Evolutionary conservation across 2,329 filamentous ascomycete genomes (phyloP), one percentile per base, ranked within the genome.

Genomic region (Ophiostoma tasmaniense): DNA sequence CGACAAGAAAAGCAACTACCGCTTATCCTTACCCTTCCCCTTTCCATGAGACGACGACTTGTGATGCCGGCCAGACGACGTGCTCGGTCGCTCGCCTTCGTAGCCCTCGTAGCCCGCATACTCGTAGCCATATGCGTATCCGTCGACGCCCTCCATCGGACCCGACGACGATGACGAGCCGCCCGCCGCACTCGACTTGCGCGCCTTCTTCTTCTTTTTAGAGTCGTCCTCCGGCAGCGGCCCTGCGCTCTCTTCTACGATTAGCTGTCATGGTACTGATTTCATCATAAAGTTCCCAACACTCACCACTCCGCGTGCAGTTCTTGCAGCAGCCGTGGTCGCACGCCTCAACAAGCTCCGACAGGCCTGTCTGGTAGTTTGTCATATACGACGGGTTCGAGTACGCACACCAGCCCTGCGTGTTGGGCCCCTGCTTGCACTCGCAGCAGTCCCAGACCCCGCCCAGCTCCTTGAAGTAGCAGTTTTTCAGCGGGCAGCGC

Each of bases 361-460:
- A 72, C 13, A 74, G 74, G 67, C 74, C 74, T 0, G 76, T 77
- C 13, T 77, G 72, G 7, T 74, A 70, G 69, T 78, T 79, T 66
- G 74, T 75, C 66, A 25, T 69, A 71, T 76, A 73, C 37, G 72
- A 73, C 64, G 75, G 75, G 14, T 77, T 75, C 71, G 70, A 50
- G 68, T 79, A 80, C 11, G 77, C 79, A 74, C 84, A 87, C 84
- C 84, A 86, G 7, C 84, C 84, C 70, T 79, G 77, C 1, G 76
- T 80, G 73, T 87, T 86, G 22, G 83, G 81, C 0, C 82, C 82
- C 52, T 82, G 78, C 2, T 80, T 77, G 73, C 84, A 87, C 42
- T 78, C 73, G 75, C 84, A 87, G 72, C 84, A 87, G n/a, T 77
- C 80, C 84, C 84, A 86, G 37, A 75, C 79, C 22, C 82, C 80